phyloP scores from a whole-genome alignment of 192 early-diverging fungal species.

The Coemansia sp. region DNA sequence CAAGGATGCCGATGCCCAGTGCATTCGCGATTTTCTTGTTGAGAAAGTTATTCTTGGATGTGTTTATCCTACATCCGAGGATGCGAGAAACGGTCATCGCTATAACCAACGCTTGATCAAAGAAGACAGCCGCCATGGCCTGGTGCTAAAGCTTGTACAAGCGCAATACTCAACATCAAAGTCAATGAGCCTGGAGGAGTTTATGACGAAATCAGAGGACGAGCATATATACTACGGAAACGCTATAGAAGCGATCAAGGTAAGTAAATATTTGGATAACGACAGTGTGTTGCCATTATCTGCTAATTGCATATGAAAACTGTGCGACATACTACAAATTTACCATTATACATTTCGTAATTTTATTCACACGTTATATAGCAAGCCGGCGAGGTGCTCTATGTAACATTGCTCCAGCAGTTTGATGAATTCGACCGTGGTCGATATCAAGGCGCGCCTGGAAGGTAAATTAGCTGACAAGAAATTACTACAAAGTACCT shows the following conservation, averaged over 20 bases:
- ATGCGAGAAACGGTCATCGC: conserved; percentile 1
- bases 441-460: conserved; percentile 8
- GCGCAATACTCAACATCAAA: neutral
- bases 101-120: conserved; percentile 20
- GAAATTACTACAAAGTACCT: neutral
- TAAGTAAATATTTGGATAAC: neutral
- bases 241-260: conserved; percentile 26
- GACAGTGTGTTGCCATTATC: neutral
- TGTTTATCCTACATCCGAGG: conserved; percentile 8
- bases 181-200: conserved; percentile 19
- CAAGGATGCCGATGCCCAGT: neutral
- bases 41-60: conserved; percentile 32
- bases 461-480: neutral
- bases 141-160: conserved; percentile 14
- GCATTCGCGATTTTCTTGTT: conserved; percentile 47
- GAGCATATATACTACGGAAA: conserved; percentile 6
- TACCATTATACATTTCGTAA: neutral
- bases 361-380: conserved; percentile 12
- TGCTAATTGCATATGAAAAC: neutral
- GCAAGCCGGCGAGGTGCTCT: conserved; percentile 43
- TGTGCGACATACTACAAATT: too few relatives aligned
- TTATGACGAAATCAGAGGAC: conserved; percentile 16
- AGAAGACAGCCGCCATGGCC: conserved; percentile 5
- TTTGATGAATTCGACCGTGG: conserved; percentile 33
- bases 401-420: conserved; percentile 23